phyloP scores from a whole-genome alignment of 2,329 filamentous ascomycete genomes.

The Pseudogymnoascus sp. region DNA sequence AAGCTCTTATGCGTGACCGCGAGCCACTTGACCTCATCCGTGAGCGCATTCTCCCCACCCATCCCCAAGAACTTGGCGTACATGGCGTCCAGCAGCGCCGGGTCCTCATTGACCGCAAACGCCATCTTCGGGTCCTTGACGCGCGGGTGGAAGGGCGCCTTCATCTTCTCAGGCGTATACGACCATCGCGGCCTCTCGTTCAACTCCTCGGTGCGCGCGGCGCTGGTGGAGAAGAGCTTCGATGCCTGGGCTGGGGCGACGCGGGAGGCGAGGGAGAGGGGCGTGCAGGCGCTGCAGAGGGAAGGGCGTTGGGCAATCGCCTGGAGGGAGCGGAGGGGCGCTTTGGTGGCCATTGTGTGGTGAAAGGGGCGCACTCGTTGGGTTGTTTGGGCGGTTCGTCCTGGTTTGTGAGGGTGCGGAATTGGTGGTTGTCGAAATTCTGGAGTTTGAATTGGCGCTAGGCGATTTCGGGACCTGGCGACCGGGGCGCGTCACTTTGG shows the following conservation, averaged over 20 bases:
- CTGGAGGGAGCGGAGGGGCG: slow-evolving; percentile 34
- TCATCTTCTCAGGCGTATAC: slow-evolving; percentile 61
- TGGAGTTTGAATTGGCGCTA: slow-evolving; percentile 7
- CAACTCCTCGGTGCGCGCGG: slow-evolving; percentile 23
- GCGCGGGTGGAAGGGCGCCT: slow-evolving; percentile 57
- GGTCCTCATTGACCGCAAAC: slow-evolving; percentile 69
- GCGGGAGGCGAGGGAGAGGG: not conserved
- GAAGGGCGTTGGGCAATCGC: slow-evolving; percentile 24
- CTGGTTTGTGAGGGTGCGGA: not conserved
- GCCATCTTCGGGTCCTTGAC: slow-evolving; percentile 44
- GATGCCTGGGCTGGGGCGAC: not conserved
- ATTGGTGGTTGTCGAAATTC: slow-evolving; percentile 8
- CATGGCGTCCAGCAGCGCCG: slow-evolving; percentile 64
- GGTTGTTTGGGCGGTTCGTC: not conserved
- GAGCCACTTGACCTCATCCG: slow-evolving; percentile 92
- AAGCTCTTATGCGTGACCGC: slow-evolving; percentile 98
- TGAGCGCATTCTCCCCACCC: slow-evolving; percentile 63
- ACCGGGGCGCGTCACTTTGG: slow-evolving; percentile 1
- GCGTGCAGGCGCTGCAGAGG: slow-evolving; percentile 12
- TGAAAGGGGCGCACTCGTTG: not conserved
- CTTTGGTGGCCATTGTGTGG: slow-evolving; percentile 39
- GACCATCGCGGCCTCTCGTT: slow-evolving; percentile 55
- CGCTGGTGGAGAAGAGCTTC: slow-evolving; percentile 1
- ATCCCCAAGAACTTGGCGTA: slow-evolving; percentile 70
- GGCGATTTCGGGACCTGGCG: not conserved